A percentile compares a stretch with the other conserved stretches of the same genome.
These are phyloP conservation scores for Chaetoceros muelleri DNA, from an alignment of 108 stramenopile species.

Conservation along the genomic window DNA sequence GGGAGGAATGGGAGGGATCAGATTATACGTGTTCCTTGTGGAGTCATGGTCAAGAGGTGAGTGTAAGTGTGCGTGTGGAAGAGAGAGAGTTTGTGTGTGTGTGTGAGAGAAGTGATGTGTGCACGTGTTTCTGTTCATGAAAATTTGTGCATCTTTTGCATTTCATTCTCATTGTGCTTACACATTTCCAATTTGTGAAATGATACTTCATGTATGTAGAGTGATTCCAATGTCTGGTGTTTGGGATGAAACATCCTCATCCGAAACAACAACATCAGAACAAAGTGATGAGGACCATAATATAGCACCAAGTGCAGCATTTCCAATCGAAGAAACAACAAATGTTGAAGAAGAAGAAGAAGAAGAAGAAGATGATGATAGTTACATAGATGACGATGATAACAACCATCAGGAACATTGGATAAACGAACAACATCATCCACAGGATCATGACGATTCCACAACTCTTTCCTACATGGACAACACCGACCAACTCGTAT, in stretches of 20 bases:
- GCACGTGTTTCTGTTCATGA: too few relatives aligned
- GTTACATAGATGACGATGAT: slow-evolving; percentile 15
- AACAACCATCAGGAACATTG: slow-evolving; percentile 10
- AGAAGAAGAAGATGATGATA: slow-evolving; percentile 15
- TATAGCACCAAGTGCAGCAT: too few relatives aligned
- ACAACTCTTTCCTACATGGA: too few relatives aligned
- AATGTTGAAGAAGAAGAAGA: neutral
- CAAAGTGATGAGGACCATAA: slow-evolving; percentile 8
- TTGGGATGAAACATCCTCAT: neutral
- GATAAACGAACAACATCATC: slow-evolving; percentile 2
- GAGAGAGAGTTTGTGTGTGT: slow-evolving; percentile 1
- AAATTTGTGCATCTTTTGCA: too few relatives aligned
- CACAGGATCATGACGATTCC: too few relatives aligned
- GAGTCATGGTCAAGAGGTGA: slow-evolving; percentile 52
- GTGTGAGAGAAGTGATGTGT: too few relatives aligned
- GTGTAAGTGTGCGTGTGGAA: too few relatives aligned
- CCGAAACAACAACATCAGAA: neutral
- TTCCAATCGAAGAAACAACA: neutral
- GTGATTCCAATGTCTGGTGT: neutral
- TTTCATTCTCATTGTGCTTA: too few relatives aligned
- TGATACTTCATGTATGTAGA: too few relatives aligned
- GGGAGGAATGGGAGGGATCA: slow-evolving; percentile 63
- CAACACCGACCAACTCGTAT: slow-evolving; percentile 3
- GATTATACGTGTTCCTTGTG: slow-evolving; percentile 69
- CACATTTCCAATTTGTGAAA: too few relatives aligned